phyloP scores from a whole-genome alignment of 2,329 filamentous ascomycete genomes.

The Macrophomina pseudophaseolina region DNA sequence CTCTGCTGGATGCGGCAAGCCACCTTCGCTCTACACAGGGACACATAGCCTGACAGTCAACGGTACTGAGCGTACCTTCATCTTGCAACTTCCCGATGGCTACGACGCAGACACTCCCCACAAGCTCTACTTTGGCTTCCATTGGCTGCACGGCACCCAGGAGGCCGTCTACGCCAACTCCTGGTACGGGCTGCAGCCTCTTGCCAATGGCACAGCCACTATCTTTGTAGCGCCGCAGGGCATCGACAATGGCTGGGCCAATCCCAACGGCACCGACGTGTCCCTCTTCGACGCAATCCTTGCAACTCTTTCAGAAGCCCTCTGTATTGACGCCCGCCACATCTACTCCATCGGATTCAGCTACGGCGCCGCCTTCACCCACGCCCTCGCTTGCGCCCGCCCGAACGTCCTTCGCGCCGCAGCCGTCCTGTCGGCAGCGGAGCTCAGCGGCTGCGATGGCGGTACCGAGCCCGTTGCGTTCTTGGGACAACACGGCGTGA shows the following conservation, averaged over 20 bases:
- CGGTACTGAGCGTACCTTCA: conserved; percentile 46
- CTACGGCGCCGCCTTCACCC: conserved; percentile 53
- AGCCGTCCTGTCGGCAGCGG: conserved; percentile 35
- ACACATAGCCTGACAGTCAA: conserved; percentile 38
- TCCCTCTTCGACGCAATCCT: conserved; percentile 49
- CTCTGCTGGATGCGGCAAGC: neutral
- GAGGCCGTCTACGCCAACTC: conserved; percentile 29
- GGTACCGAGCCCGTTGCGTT: conserved; percentile 48
- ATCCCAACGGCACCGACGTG: conserved; percentile 50
- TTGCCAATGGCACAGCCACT: conserved; percentile 42
- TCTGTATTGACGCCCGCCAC: conserved; percentile 50
- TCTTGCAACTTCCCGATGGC: conserved; percentile 46
- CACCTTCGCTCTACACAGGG: neutral
- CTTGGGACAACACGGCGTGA: conserved; percentile 48
- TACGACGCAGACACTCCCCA: conserved; percentile 49
- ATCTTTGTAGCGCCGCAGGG: conserved; percentile 54
- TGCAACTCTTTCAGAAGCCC: conserved; percentile 43
- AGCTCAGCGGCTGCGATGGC: conserved; percentile 36
- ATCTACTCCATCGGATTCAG: conserved; percentile 54
- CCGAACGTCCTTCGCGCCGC: conserved; percentile 48
- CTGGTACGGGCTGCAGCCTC: conserved; percentile 48
- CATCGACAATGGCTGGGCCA: conserved; percentile 48
- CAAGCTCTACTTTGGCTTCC: conserved; percentile 50
- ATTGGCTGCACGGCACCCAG: conserved; percentile 42
- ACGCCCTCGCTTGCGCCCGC: conserved; percentile 49